A percentile compares a stretch with the other conserved stretches of the same genome.
Conservation (phyloP, 2,329 filamentous ascomycete genomes). For the Eurotiales sp. region DNA sequence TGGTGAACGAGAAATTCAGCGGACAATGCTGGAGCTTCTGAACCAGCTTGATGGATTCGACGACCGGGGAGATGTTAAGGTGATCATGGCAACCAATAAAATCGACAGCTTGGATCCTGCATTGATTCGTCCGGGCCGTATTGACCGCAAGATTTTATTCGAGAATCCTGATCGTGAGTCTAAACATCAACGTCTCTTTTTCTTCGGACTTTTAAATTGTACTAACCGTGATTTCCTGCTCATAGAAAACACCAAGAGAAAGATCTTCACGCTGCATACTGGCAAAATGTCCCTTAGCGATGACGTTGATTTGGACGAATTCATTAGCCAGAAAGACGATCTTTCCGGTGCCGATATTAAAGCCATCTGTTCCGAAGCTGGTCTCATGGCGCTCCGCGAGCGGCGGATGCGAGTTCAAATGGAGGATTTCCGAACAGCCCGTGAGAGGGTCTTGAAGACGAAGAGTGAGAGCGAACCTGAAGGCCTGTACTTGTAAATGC, state of each 20-base stretch:
- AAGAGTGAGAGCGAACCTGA: conserved; percentile 99
- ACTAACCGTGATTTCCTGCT: background rate
- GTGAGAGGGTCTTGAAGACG: conserved; percentile 93
- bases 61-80: conserved; percentile 97
- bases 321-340: conserved; percentile 98
- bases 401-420: conserved; percentile 98
- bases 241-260: conserved; percentile 80
- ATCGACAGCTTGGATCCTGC: conserved; percentile 96
- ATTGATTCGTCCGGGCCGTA: conserved; percentile 92
- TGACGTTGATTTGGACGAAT: conserved; percentile 97
- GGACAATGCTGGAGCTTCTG: conserved; percentile 96
- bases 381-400: conserved; percentile 88
- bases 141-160: conserved; percentile 92
- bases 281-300: conserved; percentile 97
- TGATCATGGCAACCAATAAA: conserved; percentile 99
- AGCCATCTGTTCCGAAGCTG: conserved; percentile 96
- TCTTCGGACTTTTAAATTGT: background rate
- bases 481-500: conserved; percentile 86
- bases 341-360: conserved; percentile 97
- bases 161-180: conserved; percentile 66
- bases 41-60: conserved; percentile 99
- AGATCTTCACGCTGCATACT: conserved; percentile 97
- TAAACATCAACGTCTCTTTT: too few species aligned
- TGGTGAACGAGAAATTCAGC: conserved; percentile 94
- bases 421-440: conserved; percentile 90